phyloP scores from a whole-genome alignment of 306 rosid species.

The Echinosophora koreensis region DNA sequence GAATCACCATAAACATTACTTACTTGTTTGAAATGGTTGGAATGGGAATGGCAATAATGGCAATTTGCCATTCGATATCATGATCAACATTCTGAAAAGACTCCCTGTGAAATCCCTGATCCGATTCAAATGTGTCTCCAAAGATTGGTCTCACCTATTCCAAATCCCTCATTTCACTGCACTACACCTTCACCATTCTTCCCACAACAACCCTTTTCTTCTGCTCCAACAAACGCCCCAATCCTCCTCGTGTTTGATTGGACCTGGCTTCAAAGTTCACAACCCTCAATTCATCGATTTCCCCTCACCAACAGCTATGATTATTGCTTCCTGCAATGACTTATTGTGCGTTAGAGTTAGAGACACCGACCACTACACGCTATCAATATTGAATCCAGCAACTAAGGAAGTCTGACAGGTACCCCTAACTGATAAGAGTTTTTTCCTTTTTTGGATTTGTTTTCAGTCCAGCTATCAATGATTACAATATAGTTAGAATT shows the following conservation, averaged over 20 bases:
- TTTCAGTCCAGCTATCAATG: conserved; percentile 14
- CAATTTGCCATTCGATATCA: not conserved
- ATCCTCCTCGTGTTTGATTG: not conserved
- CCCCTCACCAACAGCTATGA: not conserved
- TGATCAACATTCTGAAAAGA: conserved; percentile 34
- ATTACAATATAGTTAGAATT: conserved; percentile 41
- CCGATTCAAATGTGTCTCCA: conserved; percentile 37
- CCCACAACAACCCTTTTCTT: not conserved
- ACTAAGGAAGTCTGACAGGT: conserved; percentile 1
- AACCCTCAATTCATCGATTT: not conserved
- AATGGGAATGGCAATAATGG: not conserved
- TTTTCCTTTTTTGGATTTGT: conserved; percentile 18
- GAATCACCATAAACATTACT: not conserved
- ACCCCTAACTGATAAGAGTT: too few relatives aligned
- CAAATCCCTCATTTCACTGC: conserved; percentile 10
- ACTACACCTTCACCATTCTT: not conserved
- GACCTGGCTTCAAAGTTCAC: not conserved
- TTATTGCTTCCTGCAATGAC: conserved; percentile 45
- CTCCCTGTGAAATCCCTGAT: conserved; percentile 37
- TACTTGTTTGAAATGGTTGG: conserved; percentile 4
- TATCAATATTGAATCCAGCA: conserved; percentile 40
- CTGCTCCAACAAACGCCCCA: not conserved
- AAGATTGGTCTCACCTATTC: not conserved
- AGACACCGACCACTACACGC: not conserved
- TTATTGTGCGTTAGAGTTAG: conserved; percentile 13